Percentiles rank a stretch among this genome's conserved stretches.
These are phyloP conservation scores for Mrakia frigida DNA, from an alignment of 768 basidiomycete genomes.

Conservation along the genomic window DNA sequence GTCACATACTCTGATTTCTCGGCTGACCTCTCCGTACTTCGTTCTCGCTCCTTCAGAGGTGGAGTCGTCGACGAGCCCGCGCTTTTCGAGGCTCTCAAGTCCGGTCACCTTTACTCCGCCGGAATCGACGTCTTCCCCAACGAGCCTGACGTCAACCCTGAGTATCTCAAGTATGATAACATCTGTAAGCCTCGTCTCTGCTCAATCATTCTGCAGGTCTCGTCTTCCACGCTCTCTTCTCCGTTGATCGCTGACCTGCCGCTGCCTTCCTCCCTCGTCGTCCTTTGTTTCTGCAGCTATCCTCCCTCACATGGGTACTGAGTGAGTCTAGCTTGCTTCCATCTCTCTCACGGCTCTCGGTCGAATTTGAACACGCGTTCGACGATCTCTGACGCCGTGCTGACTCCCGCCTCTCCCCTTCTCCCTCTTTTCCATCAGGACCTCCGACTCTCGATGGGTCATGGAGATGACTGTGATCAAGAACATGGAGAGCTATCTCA, in stretches of 20 bases:
- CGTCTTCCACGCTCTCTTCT: not conserved
- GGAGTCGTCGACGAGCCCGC: slow-evolving; percentile 33
- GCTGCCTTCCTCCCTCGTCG: not conserved
- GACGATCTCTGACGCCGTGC: not conserved
- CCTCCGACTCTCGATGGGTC: slow-evolving; percentile 20
- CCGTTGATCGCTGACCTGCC: not conserved
- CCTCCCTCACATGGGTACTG: slow-evolving; percentile 18
- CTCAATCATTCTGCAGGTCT: no score
- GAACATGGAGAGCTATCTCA: slow-evolving; percentile 26
- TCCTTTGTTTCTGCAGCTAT: not conserved
- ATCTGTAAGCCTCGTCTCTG: slow-evolving; percentile 8
- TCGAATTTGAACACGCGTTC: no score
- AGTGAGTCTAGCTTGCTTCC: not conserved
- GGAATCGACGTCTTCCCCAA: slow-evolving; percentile 33
- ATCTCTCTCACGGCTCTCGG: no score
- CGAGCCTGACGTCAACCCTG: slow-evolving; percentile 21
- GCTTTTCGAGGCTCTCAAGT: slow-evolving; percentile 26
- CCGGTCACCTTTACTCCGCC: slow-evolving; percentile 31
- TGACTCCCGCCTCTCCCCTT: not conserved
- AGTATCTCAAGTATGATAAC: slow-evolving; percentile 17
- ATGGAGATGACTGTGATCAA: slow-evolving; percentile 31
- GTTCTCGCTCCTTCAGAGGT: slow-evolving; percentile 6
- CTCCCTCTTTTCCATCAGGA: not conserved
- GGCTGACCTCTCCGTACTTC: not conserved
- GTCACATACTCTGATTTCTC: not conserved